Conservation (phyloP, 306 rosid species). For the Rosa chinensis region DNA sequence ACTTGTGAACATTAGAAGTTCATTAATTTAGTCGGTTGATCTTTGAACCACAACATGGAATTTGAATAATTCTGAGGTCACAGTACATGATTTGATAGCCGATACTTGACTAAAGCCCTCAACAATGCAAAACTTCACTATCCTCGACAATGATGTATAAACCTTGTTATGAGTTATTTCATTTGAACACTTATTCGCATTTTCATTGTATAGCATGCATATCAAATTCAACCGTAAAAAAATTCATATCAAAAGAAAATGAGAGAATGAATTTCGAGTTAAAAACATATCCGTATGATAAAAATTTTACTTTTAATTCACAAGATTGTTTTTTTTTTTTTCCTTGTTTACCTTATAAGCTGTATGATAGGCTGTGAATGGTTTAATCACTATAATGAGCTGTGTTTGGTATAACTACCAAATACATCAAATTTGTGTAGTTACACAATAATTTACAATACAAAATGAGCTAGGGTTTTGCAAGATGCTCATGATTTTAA, state of each 20-base stretch:
- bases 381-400: conserved; percentile 8
- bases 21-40: neutral
- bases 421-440: neutral
- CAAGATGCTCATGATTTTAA: conserved; percentile 30
- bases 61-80: neutral
- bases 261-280: neutral
- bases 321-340: neutral
- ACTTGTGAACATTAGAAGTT: neutral
- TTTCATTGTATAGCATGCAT: neutral
- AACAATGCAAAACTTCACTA: neutral
- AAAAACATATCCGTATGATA: neutral
- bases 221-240: accelerated
- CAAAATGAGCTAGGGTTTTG: conserved; percentile 9
- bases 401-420: conserved; percentile 13
- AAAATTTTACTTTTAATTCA: neutral
- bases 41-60: conserved; percentile 3
- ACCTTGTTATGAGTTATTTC: neutral
- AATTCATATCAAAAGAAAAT: neutral
- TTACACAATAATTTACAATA: neutral
- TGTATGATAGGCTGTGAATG: conserved; percentile 2
- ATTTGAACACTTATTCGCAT: neutral
- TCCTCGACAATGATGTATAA: neutral
- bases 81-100: conserved; percentile 2
- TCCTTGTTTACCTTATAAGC: neutral
- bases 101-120: neutral